Evolutionary conservation across 148 eudicot genomes (phyloP), one percentile per base, ranked within the genome.

Genomic region (Tetragonia tetragonoides): DNA sequence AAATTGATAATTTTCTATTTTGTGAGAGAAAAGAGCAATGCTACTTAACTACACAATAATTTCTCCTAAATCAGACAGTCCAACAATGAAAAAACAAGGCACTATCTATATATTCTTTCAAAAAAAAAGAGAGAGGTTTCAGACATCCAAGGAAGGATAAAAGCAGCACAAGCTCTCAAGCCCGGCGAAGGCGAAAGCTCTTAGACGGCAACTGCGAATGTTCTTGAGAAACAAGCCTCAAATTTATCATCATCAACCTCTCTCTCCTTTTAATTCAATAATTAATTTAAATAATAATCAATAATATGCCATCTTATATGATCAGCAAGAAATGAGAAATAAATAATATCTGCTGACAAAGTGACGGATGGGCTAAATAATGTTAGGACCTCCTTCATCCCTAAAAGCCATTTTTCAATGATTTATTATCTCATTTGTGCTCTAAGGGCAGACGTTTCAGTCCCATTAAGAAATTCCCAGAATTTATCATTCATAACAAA

Each of bases 161-260:
- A 46, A 28, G 34, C 34, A 28, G 34, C 34, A 28, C 34, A 28
- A 28, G 34, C 34, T 28, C 34, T 28, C 34, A 28, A 28, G 34
- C 34, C 34, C 34, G 34, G 34, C 34, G 34, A 28, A 28, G 34
- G 34, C 34, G 34, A 28, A 28, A 28, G 34, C 34, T 28, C 34
- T 28, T 28, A 83, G 89, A 79, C 87, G 89, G 91, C 91, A 77
- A 86, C 89, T 88, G 89, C 89, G 86, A 86, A 86, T 88, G 91
- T 85, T 75, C 56, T 28, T 81, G 89, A 88, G 88, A 87, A 87
- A 85, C 90, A 77, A 83, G 87, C 90, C 90, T 88, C 84, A 1
- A 15, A 8, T 59, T 80, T 54, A 65, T 86, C 87, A 80, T 84
- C 88, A 84, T 72, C 12, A 28, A 28, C 34, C 34, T 28, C 34